phyloP scores from a whole-genome alignment of 306 rosid species.

The Inga leiocalycina region DNA sequence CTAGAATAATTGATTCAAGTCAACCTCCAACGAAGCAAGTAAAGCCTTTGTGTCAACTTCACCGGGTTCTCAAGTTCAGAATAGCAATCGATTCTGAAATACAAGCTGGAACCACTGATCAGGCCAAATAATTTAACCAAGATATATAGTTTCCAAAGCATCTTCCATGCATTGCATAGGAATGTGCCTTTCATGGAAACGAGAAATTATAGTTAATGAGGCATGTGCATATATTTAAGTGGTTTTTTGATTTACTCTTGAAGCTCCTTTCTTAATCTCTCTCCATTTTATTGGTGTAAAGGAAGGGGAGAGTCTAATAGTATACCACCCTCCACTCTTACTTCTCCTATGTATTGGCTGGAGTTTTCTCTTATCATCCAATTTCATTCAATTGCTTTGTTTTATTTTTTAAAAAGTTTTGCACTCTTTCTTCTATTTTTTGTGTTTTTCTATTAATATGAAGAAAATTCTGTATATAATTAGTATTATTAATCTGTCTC shows the following conservation, averaged over 20 bases:
- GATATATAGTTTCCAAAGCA: background rate
- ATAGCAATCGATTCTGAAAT: conserved; percentile 53
- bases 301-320: background rate
- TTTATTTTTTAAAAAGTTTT: too few species aligned
- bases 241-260: background rate
- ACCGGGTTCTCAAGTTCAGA: conserved; percentile 67
- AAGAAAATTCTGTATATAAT: too few species aligned
- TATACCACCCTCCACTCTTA: too few species aligned
- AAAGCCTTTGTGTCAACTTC: conserved; percentile 59
- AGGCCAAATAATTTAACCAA: conserved; percentile 23
- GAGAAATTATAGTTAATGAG: background rate
- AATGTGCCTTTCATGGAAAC: background rate
- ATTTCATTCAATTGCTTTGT: too few species aligned
- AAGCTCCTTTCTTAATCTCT: background rate
- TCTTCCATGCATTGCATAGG: background rate
- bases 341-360: too few species aligned
- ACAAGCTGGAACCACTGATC: conserved; percentile 34
- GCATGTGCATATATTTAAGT: background rate
- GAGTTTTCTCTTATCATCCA: too few species aligned
- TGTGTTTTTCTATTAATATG: too few species aligned
- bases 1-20: conserved; percentile 64
- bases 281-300: background rate
- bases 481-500: background rate
- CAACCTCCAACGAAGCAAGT: conserved; percentile 62
- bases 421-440: too few species aligned